phyloP scores from a whole-genome alignment of 2,329 filamentous ascomycete species.

The Pseudogymnoascus sp. region DNA sequence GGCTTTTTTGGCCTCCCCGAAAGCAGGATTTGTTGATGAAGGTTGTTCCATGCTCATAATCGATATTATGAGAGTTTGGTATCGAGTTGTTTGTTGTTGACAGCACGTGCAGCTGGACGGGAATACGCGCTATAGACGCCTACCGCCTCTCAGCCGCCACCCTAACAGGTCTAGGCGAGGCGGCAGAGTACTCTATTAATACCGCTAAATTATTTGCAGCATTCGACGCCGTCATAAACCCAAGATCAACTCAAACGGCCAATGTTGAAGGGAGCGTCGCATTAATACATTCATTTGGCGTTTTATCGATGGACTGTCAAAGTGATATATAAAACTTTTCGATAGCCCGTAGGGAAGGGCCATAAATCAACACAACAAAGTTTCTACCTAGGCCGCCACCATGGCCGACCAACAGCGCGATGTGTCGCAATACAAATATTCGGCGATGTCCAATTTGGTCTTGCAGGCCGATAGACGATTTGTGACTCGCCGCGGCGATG shows the following conservation, averaged over 20 bases:
- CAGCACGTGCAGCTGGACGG: not conserved
- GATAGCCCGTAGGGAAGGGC: conserved; percentile 11
- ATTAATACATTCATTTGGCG: conserved; percentile 13
- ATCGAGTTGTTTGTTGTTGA: conserved; percentile 11
- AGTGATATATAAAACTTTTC: conserved; percentile 11
- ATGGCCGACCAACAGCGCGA: conserved; percentile 74
- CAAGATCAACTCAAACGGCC: conserved; percentile 3
- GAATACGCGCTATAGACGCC: conserved; percentile 12
- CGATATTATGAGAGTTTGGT: conserved; percentile 13
- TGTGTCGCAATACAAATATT: conserved; percentile 98
- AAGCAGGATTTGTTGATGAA: conserved; percentile 29
- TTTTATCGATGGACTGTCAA: conserved; percentile 6
- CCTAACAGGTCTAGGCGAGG: conserved; percentile 3
- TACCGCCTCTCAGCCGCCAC: conserved; percentile 8
- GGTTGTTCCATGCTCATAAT: conserved; percentile 21
- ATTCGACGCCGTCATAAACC: conserved; percentile 6
- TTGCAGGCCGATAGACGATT: conserved; percentile 99
- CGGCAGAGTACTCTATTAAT: not conserved
- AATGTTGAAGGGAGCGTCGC: conserved; percentile 8
- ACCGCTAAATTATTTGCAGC: conserved; percentile 13
- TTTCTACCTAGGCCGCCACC: conserved; percentile 20
- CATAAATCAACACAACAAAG: conserved; percentile 10
- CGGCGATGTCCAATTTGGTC: conserved; percentile 99
- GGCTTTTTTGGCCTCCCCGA: conserved; percentile 37
- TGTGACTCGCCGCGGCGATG: conserved; percentile 84